phyloP scores from a whole-genome alignment of 257 asterid species.

The Linaria vulgaris region DNA sequence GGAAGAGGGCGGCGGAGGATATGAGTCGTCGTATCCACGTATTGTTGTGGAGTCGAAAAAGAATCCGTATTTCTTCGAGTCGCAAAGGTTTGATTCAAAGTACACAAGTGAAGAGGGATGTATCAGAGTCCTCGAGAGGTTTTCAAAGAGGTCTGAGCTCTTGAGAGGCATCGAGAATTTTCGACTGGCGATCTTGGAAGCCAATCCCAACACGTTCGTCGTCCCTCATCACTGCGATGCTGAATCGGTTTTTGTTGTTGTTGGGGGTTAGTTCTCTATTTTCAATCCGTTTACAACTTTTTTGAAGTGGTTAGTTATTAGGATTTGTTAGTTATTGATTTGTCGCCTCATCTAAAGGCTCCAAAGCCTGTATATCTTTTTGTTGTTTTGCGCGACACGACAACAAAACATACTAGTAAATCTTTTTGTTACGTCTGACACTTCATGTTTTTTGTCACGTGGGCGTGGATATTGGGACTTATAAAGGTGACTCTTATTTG shows the following conservation, averaged over 20 bases:
- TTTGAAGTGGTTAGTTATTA: too few relatives aligned
- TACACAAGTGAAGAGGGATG: constrained; percentile 32
- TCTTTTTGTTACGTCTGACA: too few relatives aligned
- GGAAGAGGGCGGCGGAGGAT: constrained; percentile 9
- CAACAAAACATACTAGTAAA: too few relatives aligned
- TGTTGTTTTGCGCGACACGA: too few relatives aligned
- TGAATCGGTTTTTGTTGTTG: constrained; percentile 32
- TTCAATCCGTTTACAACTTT: background rate
- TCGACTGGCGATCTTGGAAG: constrained; percentile 37
- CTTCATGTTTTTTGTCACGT: too few relatives aligned
- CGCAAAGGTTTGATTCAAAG: constrained; percentile 28
- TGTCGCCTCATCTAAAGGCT: too few relatives aligned
- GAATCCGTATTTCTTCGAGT: constrained; percentile 40
- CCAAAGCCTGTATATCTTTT: too few relatives aligned
- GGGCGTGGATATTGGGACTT: too few relatives aligned
- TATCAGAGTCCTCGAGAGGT: constrained; percentile 37
- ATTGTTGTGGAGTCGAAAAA: constrained; percentile 25
- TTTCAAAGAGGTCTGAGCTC: constrained; percentile 36
- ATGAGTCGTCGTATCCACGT: background rate
- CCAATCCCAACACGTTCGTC: constrained; percentile 39
- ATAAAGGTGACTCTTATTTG: too few relatives aligned
- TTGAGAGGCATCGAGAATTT: constrained; percentile 40
- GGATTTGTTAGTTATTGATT: too few relatives aligned
- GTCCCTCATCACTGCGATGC: constrained; percentile 49
- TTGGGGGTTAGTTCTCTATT: constrained; percentile 21